These are phyloP conservation scores for Dovyalis caffra DNA, from an alignment of 345 rosid genomes.

Conservation along the genomic window DNA sequence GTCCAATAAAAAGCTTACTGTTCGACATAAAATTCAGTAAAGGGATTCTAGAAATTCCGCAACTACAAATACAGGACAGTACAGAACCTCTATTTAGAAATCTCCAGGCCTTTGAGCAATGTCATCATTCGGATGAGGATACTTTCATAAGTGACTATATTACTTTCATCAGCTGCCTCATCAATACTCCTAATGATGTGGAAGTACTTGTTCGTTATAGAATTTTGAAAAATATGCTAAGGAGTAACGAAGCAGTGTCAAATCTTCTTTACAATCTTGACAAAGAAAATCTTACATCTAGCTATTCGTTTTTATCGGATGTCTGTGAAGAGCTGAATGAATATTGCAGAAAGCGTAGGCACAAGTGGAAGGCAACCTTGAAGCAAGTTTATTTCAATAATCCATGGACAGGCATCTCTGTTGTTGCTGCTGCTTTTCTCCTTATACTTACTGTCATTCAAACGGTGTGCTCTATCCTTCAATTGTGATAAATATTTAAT, in stretches of 20 bases:
- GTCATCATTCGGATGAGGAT: neutral
- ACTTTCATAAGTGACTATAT: constrained; percentile 1
- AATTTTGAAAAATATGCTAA: neutral
- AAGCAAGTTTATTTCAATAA: too few species aligned
- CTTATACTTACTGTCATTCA: too few species aligned
- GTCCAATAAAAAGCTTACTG: neutral
- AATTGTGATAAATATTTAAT: too few species aligned
- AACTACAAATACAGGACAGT: neutral
- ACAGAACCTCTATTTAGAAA: neutral
- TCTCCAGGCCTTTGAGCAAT: constrained; percentile 1
- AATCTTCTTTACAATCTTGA: neutral
- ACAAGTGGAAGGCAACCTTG: too few species aligned
- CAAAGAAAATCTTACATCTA: too few species aligned
- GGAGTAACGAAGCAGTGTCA: neutral
- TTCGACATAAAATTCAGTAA: neutral
- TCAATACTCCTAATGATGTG: constrained; percentile 12
- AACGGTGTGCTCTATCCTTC: too few species aligned
- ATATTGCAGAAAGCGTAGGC: too few species aligned
- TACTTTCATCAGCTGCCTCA: constrained; percentile 3
- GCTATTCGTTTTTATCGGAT: too few species aligned
- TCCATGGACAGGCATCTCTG: too few species aligned
- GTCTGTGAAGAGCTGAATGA: too few species aligned
- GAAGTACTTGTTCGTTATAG: neutral
- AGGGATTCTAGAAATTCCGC: neutral
- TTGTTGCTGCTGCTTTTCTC: too few species aligned